Evolutionary conservation across 345 rosid genomes (phyloP).

Genomic region (Gossypium arboreum): DNA sequence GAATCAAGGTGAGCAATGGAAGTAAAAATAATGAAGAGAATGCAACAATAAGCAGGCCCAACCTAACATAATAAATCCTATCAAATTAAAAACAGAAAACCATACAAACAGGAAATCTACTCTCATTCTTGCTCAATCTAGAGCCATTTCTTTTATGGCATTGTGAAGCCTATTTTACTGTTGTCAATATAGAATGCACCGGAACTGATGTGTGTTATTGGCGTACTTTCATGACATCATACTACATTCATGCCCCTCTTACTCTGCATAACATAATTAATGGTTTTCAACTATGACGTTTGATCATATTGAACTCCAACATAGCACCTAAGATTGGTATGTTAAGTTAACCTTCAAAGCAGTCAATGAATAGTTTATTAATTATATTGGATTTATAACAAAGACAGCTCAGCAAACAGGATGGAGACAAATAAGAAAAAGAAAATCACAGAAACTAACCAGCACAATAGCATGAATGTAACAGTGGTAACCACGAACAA

Average conservation of each 20-base stretch:
- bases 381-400: too few species aligned
- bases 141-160: not conserved
- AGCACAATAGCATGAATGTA: not conserved
- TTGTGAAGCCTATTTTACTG: not conserved
- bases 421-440: not conserved
- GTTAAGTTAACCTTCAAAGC: too few species aligned
- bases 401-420: too few species aligned
- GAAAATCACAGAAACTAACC: not conserved
- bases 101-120: not conserved
- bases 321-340: too few species aligned
- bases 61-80: not conserved
- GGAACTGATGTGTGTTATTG: not conserved
- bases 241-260: too few species aligned
- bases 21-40: not conserved
- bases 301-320: too few species aligned
- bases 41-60: not conserved
- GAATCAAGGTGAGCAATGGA: not conserved
- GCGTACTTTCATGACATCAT: too few species aligned
- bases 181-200: not conserved
- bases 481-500: not conserved
- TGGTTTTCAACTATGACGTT: too few species aligned
- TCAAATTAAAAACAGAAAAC: not conserved
- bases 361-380: too few species aligned
- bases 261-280: too few species aligned
- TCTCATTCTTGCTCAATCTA: not conserved